Evolutionary conservation across 169 alveolate genomes (phyloP).

Genomic region (Plasmodium gonderi): DNA sequence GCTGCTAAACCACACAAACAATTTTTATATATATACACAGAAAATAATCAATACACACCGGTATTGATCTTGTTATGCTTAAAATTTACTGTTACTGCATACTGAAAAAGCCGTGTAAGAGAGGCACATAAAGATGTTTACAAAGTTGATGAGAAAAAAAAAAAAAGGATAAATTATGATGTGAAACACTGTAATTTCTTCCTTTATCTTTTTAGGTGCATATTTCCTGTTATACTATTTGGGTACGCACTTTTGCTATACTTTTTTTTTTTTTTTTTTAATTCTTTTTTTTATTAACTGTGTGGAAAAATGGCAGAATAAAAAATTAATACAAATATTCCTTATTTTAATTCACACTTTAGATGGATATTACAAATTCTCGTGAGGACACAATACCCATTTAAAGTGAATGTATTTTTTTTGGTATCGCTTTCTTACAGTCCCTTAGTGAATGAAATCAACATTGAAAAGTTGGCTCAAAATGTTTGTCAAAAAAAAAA

Average conservation of each 20-base stretch:
- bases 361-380: no score
- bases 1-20: not conserved
- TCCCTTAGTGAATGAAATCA: no score
- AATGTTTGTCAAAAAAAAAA: not conserved
- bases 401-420: no score
- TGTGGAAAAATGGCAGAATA: no score
- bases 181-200: not conserved
- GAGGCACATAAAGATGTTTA: no score
- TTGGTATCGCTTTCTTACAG: no score
- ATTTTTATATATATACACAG: not conserved
- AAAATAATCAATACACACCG: not conserved
- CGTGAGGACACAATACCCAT: no score
- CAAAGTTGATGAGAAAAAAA: not conserved
- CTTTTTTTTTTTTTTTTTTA: no score
- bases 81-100: not conserved
- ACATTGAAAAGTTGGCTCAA: not conserved
- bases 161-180: not conserved
- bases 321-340: no score
- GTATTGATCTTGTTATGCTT: not conserved
- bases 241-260: not conserved
- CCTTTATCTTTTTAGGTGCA: not conserved
- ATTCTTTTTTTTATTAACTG: no score
- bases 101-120: no score
- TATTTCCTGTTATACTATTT: not conserved
- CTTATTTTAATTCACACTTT: no score